Percentiles rank a stretch among this genome's conserved stretches.
These are phyloP conservation scores for Cystoderma amianthinum DNA, from an alignment of 768 basidiomycete genomes.

Conservation along the genomic window DNA sequence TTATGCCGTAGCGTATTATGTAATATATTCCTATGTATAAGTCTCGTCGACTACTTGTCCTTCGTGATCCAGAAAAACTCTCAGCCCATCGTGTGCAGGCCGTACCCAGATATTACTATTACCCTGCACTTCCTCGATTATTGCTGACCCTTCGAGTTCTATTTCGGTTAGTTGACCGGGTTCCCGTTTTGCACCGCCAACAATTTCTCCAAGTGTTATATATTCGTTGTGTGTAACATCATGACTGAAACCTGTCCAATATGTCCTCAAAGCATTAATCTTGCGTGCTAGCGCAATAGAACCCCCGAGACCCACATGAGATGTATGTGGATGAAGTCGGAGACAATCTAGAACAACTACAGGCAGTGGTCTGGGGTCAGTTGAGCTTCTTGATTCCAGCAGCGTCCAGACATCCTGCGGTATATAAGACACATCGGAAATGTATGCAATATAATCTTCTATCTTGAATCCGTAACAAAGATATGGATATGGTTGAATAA, in stretches of 20 bases:
- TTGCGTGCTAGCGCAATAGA: slow-evolving; percentile 49
- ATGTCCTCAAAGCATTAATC: slow-evolving; percentile 56
- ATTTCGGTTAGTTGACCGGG: slow-evolving; percentile 16
- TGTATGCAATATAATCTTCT: slow-evolving; percentile 61
- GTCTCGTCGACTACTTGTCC: slow-evolving; percentile 44
- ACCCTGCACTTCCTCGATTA: slow-evolving; percentile 30
- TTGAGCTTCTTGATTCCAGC: slow-evolving; percentile 19
- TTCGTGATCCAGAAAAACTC: slow-evolving; percentile 36
- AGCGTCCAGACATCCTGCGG: slow-evolving; percentile 66
- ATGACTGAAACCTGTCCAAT: slow-evolving; percentile 72
- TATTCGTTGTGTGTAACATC: slow-evolving; percentile 77
- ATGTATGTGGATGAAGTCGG: slow-evolving; percentile 56
- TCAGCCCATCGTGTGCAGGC: slow-evolving; percentile 72
- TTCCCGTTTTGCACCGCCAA: slow-evolving; percentile 28
- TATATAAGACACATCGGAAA: slow-evolving; percentile 79
- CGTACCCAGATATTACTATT: slow-evolving; percentile 53
- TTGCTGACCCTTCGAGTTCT: slow-evolving; percentile 33
- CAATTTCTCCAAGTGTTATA: slow-evolving; percentile 50
- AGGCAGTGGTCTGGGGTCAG: slow-evolving; percentile 24
- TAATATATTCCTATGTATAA: slow-evolving; percentile 18
- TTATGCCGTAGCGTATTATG: too few relatives aligned
- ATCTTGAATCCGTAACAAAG: slow-evolving; percentile 66
- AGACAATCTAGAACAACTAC: slow-evolving; percentile 78
- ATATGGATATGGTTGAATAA: slow-evolving; percentile 56
- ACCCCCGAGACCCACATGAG: slow-evolving; percentile 72